A percentile compares a stretch with the other conserved stretches of the same genome.
Conservation (phyloP, 169 alveolate genomes). For the Eimeria nieschulzi region DNA sequence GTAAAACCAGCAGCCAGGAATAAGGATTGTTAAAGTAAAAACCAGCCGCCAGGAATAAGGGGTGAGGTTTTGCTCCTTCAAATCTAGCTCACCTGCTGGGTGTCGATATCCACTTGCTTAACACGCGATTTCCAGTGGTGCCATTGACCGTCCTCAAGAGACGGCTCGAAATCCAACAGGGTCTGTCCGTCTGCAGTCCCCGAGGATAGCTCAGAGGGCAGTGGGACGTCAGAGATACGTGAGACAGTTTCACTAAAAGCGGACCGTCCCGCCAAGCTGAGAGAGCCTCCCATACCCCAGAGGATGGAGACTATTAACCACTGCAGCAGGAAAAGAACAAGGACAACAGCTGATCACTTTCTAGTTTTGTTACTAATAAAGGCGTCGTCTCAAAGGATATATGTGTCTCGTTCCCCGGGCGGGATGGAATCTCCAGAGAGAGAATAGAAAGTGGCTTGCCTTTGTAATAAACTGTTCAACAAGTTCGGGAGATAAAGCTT, state of each 20-base stretch:
- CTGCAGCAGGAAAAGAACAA: constrained; percentile 75
- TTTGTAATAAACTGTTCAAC: constrained; percentile 19
- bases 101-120: constrained; percentile 88
- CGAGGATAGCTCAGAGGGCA: constrained; percentile 55
- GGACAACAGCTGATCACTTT: no score
- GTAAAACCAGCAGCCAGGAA: not conserved
- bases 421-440: constrained; percentile 49
- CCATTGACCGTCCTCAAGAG: constrained; percentile 95
- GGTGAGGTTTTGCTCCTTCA: not conserved
- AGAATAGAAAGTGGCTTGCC: constrained; percentile 10
- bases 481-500: constrained; percentile 42
- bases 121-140: constrained; percentile 94
- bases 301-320: constrained; percentile 87
- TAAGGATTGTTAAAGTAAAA: not conserved
- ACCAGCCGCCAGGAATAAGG: not conserved
- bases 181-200: constrained; percentile 74
- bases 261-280: constrained; percentile 89
- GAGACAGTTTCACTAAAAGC: constrained; percentile 86
- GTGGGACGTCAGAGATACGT: constrained; percentile 80
- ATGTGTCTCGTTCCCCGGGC: no score
- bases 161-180: constrained; percentile 94
- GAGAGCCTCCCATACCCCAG: constrained; percentile 96
- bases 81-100: constrained; percentile 74
- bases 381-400: no score
- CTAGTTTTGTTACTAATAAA: no score